Base-by-base conservation (phyloP, 2,329 filamentous ascomycete species). In the Purpureocillium takamizusanense region DNA sequence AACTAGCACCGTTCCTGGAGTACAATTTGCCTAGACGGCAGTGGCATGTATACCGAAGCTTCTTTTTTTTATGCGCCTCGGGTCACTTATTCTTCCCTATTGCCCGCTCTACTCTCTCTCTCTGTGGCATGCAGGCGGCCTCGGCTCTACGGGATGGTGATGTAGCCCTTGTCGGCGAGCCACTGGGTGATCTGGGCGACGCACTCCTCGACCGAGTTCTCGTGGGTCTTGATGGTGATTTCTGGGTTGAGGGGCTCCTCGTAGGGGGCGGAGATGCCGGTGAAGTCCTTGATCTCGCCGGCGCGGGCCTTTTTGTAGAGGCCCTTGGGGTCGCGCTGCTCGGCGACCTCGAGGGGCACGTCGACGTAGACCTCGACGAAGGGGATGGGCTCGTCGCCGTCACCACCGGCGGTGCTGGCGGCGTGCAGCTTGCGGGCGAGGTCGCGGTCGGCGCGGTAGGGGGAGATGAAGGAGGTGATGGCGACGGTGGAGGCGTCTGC, bases 301-400 rank as follows among this genome's bases (percentile, higher is more conserved):
- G 85, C 82, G 33, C 90, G 73, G 11, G 92, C 92, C 77, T 95
- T 95, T 75, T 95, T 95, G 69, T 98, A 98, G 43, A 97, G 68
- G 5, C 90, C 92, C 78, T 98, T 98, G 35, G 92, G 92, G 58
- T 98, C 92, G 46, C 92, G 80, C 75, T 90, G 73, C 76, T 97
- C 90, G 29, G 92, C 90, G 33, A 92, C 86, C 63, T 87, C 86
- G 49, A 97, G 74, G 12, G 88, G 85, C 11, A 97, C 80, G 62
- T 98, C 88, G 46, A 98, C 82, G 57, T 80, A 94, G 42, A 97
- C 87, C 67, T 98, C 92, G 49, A 98, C 75, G 59, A 98, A 98
- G 9, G 85, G 82, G 41, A 97, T 74, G 0, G 84, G 60, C 49
- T 83, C 82, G 51, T 83, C 81, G 42, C 67, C 66, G 40, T n/a